These are phyloP conservation scores for Tuber melanosporum DNA, from an alignment of 495 filamentous ascomycete genomes.

Conservation along the genomic window DNA sequence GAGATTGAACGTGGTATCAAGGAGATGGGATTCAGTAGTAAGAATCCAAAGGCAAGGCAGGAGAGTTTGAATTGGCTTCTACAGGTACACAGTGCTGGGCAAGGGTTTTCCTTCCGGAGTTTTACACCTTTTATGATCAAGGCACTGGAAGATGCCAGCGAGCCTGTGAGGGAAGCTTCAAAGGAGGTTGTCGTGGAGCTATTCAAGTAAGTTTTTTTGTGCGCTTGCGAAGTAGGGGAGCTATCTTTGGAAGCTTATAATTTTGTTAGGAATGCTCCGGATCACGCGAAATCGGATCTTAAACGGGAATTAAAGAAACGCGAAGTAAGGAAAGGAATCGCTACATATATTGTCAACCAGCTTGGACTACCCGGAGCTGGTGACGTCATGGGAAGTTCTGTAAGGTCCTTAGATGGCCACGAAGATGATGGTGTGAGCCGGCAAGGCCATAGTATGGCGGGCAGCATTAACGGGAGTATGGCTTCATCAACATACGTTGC, in stretches of 20 bases:
- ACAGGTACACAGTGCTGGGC: constrained; percentile 47
- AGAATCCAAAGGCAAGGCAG: constrained; percentile 76
- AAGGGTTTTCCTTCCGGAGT: constrained; percentile 60
- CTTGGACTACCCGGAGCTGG: constrained; percentile 56
- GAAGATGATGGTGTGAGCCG: constrained; percentile 37
- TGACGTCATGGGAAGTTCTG: constrained; percentile 48
- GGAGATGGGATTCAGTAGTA: constrained; percentile 67
- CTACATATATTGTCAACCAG: constrained; percentile 65
- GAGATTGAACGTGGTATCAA: constrained; percentile 77
- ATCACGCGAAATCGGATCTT: constrained; percentile 77
- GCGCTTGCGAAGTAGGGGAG: constrained; percentile 4
- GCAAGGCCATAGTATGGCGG: constrained; percentile 27
- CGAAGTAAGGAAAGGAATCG: constrained; percentile 78
- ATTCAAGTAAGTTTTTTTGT: constrained; percentile 57
- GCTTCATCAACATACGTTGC: constrained; percentile 46
- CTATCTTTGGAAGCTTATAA: constrained; percentile 7
- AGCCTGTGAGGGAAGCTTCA: constrained; percentile 72
- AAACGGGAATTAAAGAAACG: constrained; percentile 71
- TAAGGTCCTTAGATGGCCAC: constrained; percentile 42
- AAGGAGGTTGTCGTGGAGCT: constrained; percentile 76
- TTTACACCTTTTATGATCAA: constrained; percentile 79
- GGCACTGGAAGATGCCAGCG: constrained; percentile 81
- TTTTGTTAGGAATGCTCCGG: constrained; percentile 61
- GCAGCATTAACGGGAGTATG: constrained; percentile 49
- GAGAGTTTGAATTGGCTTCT: constrained; percentile 75